Percentiles rank a stretch among this genome's conserved stretches.
Evolutionary conservation across 805 yeast species (phyloP).

Genomic region (Yarrowia sp.): DNA sequence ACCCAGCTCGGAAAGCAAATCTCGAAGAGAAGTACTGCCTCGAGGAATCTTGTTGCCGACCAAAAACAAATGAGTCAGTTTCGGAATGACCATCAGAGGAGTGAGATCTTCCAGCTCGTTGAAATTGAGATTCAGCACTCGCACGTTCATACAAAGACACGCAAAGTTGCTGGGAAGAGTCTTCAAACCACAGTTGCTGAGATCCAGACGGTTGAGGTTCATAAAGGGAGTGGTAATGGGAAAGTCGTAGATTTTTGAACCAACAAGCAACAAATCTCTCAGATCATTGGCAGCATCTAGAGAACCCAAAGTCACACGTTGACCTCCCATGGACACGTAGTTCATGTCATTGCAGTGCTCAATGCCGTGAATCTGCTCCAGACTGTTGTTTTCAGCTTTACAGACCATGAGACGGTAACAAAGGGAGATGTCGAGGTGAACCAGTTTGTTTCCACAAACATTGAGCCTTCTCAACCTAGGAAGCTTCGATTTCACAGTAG

Average conservation of each 20-base stretch:
- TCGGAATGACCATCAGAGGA: conserved; percentile 35
- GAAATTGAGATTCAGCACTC: conserved; percentile 39
- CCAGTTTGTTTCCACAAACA: conserved; percentile 42
- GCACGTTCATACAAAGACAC: conserved; percentile 34
- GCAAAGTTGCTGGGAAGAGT: conserved; percentile 35
- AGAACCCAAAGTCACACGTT: conserved; percentile 23
- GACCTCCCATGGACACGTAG: conserved; percentile 35
- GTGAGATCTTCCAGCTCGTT: conserved; percentile 35
- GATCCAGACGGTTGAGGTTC: conserved; percentile 38
- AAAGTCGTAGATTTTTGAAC: conserved; percentile 33
- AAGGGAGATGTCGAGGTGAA: conserved; percentile 37
- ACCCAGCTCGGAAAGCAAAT: neutral
- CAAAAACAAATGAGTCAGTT: conserved; percentile 35
- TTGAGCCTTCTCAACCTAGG: conserved; percentile 36
- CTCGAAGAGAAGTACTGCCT: neutral
- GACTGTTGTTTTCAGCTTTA: conserved; percentile 33
- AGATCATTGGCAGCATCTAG: conserved; percentile 36
- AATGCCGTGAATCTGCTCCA: conserved; percentile 37
- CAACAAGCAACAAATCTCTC: conserved; percentile 44
- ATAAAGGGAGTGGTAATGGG: conserved; percentile 34
- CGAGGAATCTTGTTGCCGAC: conserved; percentile 34
- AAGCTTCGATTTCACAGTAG: neutral
- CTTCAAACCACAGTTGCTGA: conserved; percentile 34
- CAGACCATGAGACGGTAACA: conserved; percentile 29
- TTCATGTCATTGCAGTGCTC: conserved; percentile 44